Percentiles rank a stretch among this genome's conserved stretches.
These are phyloP conservation scores for Adansonia rubrostipa DNA, from an alignment of 441 rosid species.

Conservation along the genomic window DNA sequence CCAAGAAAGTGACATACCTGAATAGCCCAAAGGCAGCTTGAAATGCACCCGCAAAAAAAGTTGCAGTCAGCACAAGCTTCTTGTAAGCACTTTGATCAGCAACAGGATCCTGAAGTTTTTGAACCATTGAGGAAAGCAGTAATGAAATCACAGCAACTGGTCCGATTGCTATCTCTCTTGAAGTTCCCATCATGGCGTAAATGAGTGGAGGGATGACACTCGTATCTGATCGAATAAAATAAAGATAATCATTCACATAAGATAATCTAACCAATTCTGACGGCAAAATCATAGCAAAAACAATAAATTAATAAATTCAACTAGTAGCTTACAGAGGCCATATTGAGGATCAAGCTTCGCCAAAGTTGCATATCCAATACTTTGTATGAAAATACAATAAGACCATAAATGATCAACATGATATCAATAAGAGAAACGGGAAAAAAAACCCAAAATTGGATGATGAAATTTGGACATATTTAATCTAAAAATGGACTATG, in stretches of 20 bases:
- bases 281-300: neutral
- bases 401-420: neutral
- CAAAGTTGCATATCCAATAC: constrained; percentile 91
- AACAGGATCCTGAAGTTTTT: constrained; percentile 61
- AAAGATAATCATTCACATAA: neutral
- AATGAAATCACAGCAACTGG: constrained; percentile 96
- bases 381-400: constrained; percentile 40
- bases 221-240: constrained; percentile 54
- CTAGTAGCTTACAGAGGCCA: constrained; percentile 75
- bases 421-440: neutral
- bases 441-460: neutral
- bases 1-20: constrained; percentile 38
- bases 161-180: constrained; percentile 88
- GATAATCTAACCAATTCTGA: neutral
- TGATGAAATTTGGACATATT: neutral
- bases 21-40: constrained; percentile 81
- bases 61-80: constrained; percentile 69
- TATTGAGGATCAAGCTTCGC: constrained; percentile 95
- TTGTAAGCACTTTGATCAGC: constrained; percentile 65
- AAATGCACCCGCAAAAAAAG: constrained; percentile 82
- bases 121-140: constrained; percentile 76
- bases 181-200: constrained; percentile 89
- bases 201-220: constrained; percentile 88
- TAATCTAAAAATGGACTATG: neutral
- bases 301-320: neutral